These are phyloP conservation scores for Coemansia sp. DNA, from an alignment of 192 early-diverging fungal species.

Conservation along the genomic window DNA sequence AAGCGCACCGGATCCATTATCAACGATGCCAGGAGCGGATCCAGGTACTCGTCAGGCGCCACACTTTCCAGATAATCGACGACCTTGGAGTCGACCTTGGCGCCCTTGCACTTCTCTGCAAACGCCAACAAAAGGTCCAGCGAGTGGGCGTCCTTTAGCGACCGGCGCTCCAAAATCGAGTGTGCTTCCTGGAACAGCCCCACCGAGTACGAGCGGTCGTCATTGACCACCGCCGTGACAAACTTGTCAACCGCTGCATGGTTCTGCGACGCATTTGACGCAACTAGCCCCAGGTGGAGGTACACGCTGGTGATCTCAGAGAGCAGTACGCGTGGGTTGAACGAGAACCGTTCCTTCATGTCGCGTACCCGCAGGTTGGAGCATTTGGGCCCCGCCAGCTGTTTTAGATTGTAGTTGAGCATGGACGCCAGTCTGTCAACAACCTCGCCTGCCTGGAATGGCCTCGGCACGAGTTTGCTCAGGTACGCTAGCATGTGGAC, in stretches of 20 bases:
- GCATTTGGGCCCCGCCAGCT: conserved; percentile 88
- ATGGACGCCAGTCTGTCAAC: conserved; percentile 94
- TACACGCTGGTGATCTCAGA: conserved; percentile 85
- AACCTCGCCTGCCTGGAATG: conserved; percentile 87
- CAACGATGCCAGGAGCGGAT: conserved; percentile 78
- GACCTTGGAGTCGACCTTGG: conserved; percentile 57
- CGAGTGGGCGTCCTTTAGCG: conserved; percentile 64
- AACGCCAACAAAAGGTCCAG: conserved; percentile 62
- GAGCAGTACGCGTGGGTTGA: conserved; percentile 78
- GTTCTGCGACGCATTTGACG: conserved; percentile 15
- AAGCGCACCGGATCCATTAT: conserved; percentile 94
- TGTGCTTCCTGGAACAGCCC: conserved; percentile 75
- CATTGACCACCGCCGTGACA: conserved; percentile 75
- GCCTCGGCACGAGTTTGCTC: conserved; percentile 70
- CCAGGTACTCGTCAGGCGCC: conserved; percentile 88
- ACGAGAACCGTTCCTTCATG: conserved; percentile 79
- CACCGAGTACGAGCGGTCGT: conserved; percentile 81
- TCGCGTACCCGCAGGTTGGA: conserved; percentile 76
- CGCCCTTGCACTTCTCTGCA: conserved; percentile 69
- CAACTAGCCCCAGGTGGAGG: conserved; percentile 65
- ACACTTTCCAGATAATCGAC: conserved; percentile 80
- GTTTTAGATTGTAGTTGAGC: conserved; percentile 91
- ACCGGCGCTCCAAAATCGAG: conserved; percentile 61
- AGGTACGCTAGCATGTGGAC: conserved; percentile 89
- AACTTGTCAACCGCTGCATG: conserved; percentile 56